phyloP scores from a whole-genome alignment of 768 basidiomycete species.

The Leucocoprinus birnbaumii region DNA sequence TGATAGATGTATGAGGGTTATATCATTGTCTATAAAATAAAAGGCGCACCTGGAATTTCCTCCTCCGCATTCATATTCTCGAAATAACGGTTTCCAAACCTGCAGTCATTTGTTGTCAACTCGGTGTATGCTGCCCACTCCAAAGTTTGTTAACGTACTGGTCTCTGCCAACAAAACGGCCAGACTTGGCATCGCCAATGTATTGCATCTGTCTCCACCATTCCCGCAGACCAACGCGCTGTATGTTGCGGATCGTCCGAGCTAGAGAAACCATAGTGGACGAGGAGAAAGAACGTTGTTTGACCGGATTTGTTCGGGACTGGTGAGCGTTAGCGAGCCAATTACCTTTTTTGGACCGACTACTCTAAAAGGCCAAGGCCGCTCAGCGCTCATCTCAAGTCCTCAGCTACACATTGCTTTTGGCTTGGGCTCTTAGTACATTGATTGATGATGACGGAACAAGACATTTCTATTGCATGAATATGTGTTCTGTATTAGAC shows the following conservation, averaged over 20 bases:
- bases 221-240: conserved; percentile 72
- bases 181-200: conserved; percentile 92
- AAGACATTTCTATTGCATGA: no score
- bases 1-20: background rate
- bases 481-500: no score
- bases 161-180: conserved; percentile 72
- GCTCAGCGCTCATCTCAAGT: no score
- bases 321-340: background rate
- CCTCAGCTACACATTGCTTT: no score
- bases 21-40: conserved; percentile 3
- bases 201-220: conserved; percentile 94
- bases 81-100: conserved; percentile 93
- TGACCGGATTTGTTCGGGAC: conserved; percentile 29
- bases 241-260: conserved; percentile 75
- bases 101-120: conserved; percentile 23
- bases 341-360: conserved; percentile 6
- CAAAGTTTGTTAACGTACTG: conserved; percentile 54
- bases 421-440: no score
- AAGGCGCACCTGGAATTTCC: conserved; percentile 85
- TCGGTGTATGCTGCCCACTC: conserved; percentile 8
- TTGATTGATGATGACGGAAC: no score
- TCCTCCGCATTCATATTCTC: conserved; percentile 88
- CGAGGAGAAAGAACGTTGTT: conserved; percentile 20
- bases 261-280: conserved; percentile 63
- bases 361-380: no score